A percentile compares a stretch with the other conserved stretches of the same genome.
Conservation (phyloP, 2,329 filamentous ascomycete genomes). For the Diplodia mutila region DNA sequence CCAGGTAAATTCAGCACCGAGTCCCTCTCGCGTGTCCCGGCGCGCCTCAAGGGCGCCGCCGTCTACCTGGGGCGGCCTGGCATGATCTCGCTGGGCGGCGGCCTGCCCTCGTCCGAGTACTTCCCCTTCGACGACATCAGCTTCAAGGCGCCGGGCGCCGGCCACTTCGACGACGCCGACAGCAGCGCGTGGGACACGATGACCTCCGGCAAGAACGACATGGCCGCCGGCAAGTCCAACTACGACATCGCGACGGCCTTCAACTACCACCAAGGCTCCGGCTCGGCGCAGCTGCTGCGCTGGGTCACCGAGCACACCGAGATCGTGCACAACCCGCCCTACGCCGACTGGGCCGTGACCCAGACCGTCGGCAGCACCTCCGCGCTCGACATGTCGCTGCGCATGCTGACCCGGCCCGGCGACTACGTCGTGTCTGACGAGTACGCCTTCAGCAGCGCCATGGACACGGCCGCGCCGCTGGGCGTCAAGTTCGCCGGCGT, state of each 20-base stretch:
- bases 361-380: constrained; percentile 86
- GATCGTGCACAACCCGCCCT: constrained; percentile 82
- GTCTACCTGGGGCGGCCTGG: constrained; percentile 78
- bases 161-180: constrained; percentile 72
- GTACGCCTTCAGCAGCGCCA: constrained; percentile 82
- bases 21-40: constrained; percentile 59
- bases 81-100: constrained; percentile 89
- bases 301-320: constrained; percentile 96
- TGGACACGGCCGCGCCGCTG: constrained; percentile 67
- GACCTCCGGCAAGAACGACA: constrained; percentile 82
- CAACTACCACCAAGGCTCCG: constrained; percentile 90
- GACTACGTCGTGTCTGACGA: constrained; percentile 86
- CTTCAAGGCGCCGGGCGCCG: constrained; percentile 71
- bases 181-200: constrained; percentile 58
- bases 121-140: constrained; percentile 86
- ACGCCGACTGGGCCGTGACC: constrained; percentile 85
- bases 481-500: constrained; percentile 65
- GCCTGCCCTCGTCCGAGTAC: constrained; percentile 83
- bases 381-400: constrained; percentile 78
- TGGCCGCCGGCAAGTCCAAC: constrained; percentile 63
- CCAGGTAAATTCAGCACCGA: constrained; percentile 42
- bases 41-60: constrained; percentile 81
- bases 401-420: constrained; percentile 76
- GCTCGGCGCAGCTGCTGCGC: constrained; percentile 82
- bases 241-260: constrained; percentile 84